Evolutionary conservation across 805 yeast genomes (phyloP), one percentile per base, ranked within the genome.

Genomic region (Wickerhamiella siamensis): DNA sequence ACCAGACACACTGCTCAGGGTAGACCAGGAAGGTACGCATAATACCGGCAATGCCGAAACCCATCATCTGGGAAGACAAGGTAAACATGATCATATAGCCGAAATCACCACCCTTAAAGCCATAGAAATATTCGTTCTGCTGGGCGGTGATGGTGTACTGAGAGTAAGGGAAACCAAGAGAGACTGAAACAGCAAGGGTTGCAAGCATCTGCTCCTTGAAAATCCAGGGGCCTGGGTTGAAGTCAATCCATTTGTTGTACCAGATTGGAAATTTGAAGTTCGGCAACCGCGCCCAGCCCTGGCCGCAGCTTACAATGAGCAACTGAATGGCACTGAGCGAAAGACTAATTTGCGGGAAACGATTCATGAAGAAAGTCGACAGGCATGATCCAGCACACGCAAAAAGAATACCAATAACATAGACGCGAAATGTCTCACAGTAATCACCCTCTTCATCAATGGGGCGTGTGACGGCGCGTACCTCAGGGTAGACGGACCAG

Each of bases 201-300:
- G 78, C 64, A 44, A 78, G 65, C 76, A 75, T 74, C 55, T 77
- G 83, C 52, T 78, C 83, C 51, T 77, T 77, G 46, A 57, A 63
- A 22, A 66, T 61, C 78, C 80, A 78, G 10, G 79, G 31, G 9
- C 82, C 79, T 2, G 78, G 79, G 54, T 74, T 74, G 41, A 76
- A 55, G 5, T 29, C 34, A 2, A 40, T n/a, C 27, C 36, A 19
- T 14, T 36, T 37, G 6, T 43, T 42, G 6, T n/a, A 20, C 8
- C 31, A 36, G 12, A 36, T 26, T 10, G 38, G 38, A 12, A 45
- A 2, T 12, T 24, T 24, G 29, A 24, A 24, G 29, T 24, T 24
- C 29, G 29, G 29, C 21, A 36, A 51, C 51, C 19, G 48, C 43
- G 65, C 67, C 58, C 65, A 59, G 1, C 65, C 47, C 42, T 58